Percentiles rank a stretch among this genome's conserved stretches.
Conservation (phyloP, 306 rosid species). For the Astragalus membranaceus region DNA sequence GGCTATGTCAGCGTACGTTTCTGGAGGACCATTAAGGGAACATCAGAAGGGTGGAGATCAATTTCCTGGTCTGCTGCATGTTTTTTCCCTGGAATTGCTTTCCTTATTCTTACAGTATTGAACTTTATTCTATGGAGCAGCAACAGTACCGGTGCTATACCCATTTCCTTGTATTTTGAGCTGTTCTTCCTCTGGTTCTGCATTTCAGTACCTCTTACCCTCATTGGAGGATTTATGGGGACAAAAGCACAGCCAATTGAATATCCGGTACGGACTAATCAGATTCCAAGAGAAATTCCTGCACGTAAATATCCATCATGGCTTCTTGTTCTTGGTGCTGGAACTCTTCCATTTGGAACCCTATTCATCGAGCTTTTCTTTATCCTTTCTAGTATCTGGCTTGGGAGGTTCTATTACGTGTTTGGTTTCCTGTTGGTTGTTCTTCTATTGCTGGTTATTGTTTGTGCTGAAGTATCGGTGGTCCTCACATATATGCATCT, state of each 20-base stretch:
- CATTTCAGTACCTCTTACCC: slow-evolving; percentile 86
- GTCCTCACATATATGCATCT: slow-evolving; percentile 92
- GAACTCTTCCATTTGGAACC: slow-evolving; percentile 90
- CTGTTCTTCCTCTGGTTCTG: slow-evolving; percentile 86
- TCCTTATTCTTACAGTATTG: slow-evolving; percentile 57
- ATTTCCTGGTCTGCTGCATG: slow-evolving; percentile 75
- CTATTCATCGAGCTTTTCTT: slow-evolving; percentile 90
- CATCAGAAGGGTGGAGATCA: slow-evolving; percentile 82
- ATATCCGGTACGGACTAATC: slow-evolving; percentile 79
- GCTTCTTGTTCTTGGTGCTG: slow-evolving; percentile 92
- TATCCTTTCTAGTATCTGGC: slow-evolving; percentile 91
- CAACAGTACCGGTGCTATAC: slow-evolving; percentile 83
- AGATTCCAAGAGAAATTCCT: slow-evolving; percentile 87
- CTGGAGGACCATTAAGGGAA: slow-evolving; percentile 83
- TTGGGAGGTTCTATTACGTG: slow-evolving; percentile 83
- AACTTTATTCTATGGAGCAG: slow-evolving; percentile 83
- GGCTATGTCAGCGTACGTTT: slow-evolving; percentile 82
- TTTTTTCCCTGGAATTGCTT: slow-evolving; percentile 81
- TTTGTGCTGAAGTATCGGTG: slow-evolving; percentile 84
- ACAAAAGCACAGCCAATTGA: slow-evolving; percentile 62
- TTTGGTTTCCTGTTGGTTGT: slow-evolving; percentile 83
- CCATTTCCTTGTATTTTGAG: slow-evolving; percentile 70
- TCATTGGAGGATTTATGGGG: slow-evolving; percentile 74
- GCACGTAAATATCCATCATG: slow-evolving; percentile 80
- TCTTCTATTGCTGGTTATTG: slow-evolving; percentile 57